phyloP scores from a whole-genome alignment of 1,139 yeast genomes.

The Hanseniaspora gamundiae region DNA sequence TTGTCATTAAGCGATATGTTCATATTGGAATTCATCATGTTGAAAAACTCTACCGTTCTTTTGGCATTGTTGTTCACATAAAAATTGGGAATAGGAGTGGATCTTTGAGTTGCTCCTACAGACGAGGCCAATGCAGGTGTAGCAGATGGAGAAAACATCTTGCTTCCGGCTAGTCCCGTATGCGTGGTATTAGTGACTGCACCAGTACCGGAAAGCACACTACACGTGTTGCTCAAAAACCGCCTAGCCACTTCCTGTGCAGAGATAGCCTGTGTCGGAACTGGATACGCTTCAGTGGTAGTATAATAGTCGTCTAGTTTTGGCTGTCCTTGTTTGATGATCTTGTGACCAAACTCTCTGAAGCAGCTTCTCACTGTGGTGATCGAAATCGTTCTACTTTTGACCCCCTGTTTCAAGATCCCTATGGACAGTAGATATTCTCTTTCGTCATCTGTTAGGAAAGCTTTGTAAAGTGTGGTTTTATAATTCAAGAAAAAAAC shows the following conservation, averaged over 20 bases:
- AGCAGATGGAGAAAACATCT: too few relatives aligned
- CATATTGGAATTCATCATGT: constrained; percentile 17
- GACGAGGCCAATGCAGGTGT: constrained; percentile 1
- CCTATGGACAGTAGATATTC: constrained; percentile 72
- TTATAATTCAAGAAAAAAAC: constrained; percentile 73
- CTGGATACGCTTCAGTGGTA: constrained; percentile 5
- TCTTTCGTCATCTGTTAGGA: constrained; percentile 68
- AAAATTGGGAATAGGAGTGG: background rate
- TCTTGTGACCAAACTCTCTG: constrained; percentile 84
- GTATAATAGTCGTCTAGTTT: constrained; percentile 88
- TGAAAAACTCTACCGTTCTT: constrained; percentile 22
- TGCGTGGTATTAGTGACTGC: too few relatives aligned
- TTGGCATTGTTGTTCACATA: constrained; percentile 4
- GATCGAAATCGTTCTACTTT: constrained; percentile 78
- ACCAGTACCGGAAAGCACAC: background rate
- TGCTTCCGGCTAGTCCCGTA: too few relatives aligned
- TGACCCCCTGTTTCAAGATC: constrained; percentile 78
- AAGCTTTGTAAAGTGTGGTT: constrained; percentile 52
- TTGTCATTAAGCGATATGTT: constrained; percentile 15
- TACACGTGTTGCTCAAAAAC: background rate
- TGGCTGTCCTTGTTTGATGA: constrained; percentile 68
- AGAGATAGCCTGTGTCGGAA: background rate
- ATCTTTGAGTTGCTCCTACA: constrained; percentile 1
- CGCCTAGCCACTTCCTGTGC: background rate
- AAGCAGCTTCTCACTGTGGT: constrained; percentile 86